Evolutionary conservation across 2,329 filamentous ascomycete genomes (phyloP).

Genomic region (Stagonosporopsis chrysanthemi): DNA sequence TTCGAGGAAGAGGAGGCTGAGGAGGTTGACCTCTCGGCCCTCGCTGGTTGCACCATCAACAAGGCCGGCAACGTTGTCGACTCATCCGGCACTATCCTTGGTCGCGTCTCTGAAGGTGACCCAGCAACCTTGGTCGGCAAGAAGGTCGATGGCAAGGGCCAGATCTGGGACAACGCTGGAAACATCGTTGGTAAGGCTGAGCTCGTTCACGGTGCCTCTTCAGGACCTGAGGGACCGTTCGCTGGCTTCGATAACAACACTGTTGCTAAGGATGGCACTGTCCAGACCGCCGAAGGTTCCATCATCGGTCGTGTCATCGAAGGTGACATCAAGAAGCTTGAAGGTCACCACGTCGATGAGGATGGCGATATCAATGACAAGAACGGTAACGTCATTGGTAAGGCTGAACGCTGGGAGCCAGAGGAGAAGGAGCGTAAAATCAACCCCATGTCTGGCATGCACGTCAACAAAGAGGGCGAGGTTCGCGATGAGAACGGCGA

Average conservation of each 20-base stretch:
- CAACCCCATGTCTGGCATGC: conserved; percentile 66
- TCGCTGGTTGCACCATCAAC: conserved; percentile 69
- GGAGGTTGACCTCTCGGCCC: conserved; percentile 64
- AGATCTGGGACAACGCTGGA: conserved; percentile 70
- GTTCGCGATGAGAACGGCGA: conserved; percentile 61
- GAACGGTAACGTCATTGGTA: conserved; percentile 62
- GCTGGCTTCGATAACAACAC: conserved; percentile 65
- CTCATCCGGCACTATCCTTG: conserved; percentile 64
- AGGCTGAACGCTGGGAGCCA: conserved; percentile 62
- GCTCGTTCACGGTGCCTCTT: conserved; percentile 61
- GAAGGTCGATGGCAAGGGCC: conserved; percentile 68
- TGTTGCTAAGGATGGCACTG: conserved; percentile 65
- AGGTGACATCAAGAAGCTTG: conserved; percentile 60
- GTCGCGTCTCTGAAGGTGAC: conserved; percentile 65
- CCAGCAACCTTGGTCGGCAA: conserved; percentile 64
- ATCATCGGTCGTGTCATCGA: conserved; percentile 60
- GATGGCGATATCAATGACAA: conserved; percentile 62
- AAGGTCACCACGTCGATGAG: conserved; percentile 60
- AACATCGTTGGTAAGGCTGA: conserved; percentile 67
- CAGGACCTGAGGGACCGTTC: conserved; percentile 63
- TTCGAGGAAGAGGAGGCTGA: conserved; percentile 60
- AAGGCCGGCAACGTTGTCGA: conserved; percentile 70
- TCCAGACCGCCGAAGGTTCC: conserved; percentile 55
- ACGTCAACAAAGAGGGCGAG: conserved; percentile 62
- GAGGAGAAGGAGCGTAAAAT: conserved; percentile 62